Base-by-base conservation (phyloP, 1,139 yeast genomes). In the Yamadazyma songkhlaensis region DNA sequence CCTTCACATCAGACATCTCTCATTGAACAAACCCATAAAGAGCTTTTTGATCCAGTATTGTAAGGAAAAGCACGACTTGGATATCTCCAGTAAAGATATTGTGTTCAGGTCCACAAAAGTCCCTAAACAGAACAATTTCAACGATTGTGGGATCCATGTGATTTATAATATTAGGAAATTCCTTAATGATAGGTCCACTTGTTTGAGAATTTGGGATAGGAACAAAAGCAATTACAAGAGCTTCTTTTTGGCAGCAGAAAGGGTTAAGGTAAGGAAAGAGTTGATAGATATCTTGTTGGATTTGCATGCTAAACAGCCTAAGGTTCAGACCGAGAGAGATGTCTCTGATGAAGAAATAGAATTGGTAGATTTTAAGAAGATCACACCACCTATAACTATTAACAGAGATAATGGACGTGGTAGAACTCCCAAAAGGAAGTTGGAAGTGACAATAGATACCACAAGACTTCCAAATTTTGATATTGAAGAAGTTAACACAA, bases 81-180 rank as follows among this genome's bases (percentile, higher is more conserved):
- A 63, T 0, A 52, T 87, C 6, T 61, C 64, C 11, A 67, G 67
- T n/a, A 59, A 62, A 4, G 71, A 68, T 34, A 64, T 79, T 12
- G 50, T 60, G 20, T 60, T 71, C 24, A 60, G 68, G 38, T 64
- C 69, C 3, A 84, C 85, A 5, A 55, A 64, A 22, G 95, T 89
- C 0, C 96, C 97, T 0, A 80, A 75, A 44, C 99, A 94, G 54
- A 80, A 81, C 35, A 94, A 94, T 55, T 81, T 82, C 60, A 87
- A 90, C 53, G 98, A 94, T 57, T 94, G 99, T 63, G 99, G 99
- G 1, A 79, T 94, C 15, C 97, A 87, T 62, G 85, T 92, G 4
- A 82, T 94, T 20, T 84, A 84, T 51, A 92, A 87, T 51, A 76
- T 86, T 10, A 73, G 77, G 43, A 77, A 74, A 48, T 84, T 90